Evolutionary conservation across 192 early-diverging fungal species (phyloP), one percentile per base, ranked within the genome.

Genomic region (Chytriomyces hyalinus): DNA sequence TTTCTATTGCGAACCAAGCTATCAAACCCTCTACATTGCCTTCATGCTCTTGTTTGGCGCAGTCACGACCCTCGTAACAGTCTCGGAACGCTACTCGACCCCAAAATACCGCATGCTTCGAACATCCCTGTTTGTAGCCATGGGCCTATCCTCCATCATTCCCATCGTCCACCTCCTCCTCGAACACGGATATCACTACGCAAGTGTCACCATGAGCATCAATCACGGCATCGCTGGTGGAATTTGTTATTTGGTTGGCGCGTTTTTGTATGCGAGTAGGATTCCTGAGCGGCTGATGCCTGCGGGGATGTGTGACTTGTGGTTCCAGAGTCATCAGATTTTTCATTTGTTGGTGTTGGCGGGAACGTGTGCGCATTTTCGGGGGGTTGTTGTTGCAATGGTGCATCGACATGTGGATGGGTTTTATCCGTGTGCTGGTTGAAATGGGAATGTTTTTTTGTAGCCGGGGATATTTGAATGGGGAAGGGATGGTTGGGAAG

Each of bases 241-340:
- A 2, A 78, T 65, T 3, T 88, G 86, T 36, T 98, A 98, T 80
- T 83, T 97, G 59, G 59, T 84, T 46, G 97, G 97, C 20, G 94
- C 94, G 43, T 75, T 92, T 24, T 90, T 98, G 26, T 98, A 98
- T 75, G 94, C 90, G n/a, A 80, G 81, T 26, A 84, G 94, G 13
- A 80, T 93, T 15, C 96, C 96, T n/a, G 96, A 98, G 81, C 81
- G 91, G 57, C 91, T 89, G 88, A 92, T 84, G 78, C 96, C 96
- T 6, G 36, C 36, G 36, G 94, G 95, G 2, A 87, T 81, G 74
- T 94, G 94, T 69, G 93, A 96, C 78, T 86, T 91, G 67, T 93
- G 87, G 87, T 70, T 61, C 50, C 83, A 93, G 2, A 94, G 92
- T 48, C 96, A 96, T 78, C 96, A 98, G 84, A 95, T 98, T 51